These are phyloP conservation scores for Leucocoprinus gongylophorus DNA, from an alignment of 1,284 basidiomycete species.

Conservation along the genomic window DNA sequence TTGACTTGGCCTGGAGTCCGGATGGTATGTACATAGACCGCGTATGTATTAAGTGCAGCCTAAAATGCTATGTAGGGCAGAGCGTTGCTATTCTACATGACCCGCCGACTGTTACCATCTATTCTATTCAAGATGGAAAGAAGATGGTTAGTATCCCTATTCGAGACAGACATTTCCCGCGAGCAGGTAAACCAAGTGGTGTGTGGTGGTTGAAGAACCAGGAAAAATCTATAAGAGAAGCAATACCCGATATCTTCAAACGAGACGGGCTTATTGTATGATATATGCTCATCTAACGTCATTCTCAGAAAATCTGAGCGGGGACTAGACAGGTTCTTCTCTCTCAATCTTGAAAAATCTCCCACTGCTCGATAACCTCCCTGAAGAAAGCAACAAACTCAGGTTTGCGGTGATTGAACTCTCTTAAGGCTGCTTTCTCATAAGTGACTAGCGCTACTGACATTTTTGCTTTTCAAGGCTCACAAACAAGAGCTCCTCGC, in stretches of 20 bases:
- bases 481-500: constrained; percentile 40
- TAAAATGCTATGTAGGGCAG: constrained; percentile 42
- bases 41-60: constrained; percentile 9
- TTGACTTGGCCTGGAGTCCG: constrained; percentile 70
- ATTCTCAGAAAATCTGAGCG: constrained; percentile 5
- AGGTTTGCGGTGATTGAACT: constrained; percentile 40
- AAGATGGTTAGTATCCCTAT: constrained; percentile 42
- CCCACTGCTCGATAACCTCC: constrained; percentile 62
- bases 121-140: constrained; percentile 69
- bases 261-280: constrained; percentile 58
- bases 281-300: constrained; percentile 7
- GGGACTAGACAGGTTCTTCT: constrained; percentile 62
- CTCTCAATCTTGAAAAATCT: constrained; percentile 60
- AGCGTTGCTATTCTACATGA: constrained; percentile 66
- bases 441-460: constrained; percentile 50
- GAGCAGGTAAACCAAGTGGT: constrained; percentile 32
- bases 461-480: constrained; percentile 70
- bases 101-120: constrained; percentile 58
- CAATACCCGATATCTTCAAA: constrained; percentile 70
- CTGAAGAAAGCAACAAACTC: constrained; percentile 53
- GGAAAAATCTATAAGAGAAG: constrained; percentile 28
- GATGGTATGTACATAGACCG: constrained; percentile 45
- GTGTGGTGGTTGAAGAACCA: constrained; percentile 68
- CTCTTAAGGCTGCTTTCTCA: constrained; percentile 9
- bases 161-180: constrained; percentile 11